Evolutionary conservation across 371 early-diverging fungal genomes (phyloP).

Genomic region (Entomophthora muscae): DNA sequence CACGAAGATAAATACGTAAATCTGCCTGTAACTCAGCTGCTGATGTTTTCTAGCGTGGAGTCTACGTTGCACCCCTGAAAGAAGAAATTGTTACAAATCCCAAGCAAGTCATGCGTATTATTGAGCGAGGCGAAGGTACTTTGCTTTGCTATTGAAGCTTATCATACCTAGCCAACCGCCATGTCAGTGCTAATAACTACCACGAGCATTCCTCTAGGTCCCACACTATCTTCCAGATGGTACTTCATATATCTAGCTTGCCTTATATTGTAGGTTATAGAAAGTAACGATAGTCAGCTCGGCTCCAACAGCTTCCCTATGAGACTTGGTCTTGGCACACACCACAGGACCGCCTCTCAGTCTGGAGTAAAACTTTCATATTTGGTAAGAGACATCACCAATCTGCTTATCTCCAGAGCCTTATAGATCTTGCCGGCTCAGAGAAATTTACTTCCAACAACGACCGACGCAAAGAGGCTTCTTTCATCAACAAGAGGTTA

Average conservation of each 20-base stretch:
- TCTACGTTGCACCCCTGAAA: constrained; percentile 68
- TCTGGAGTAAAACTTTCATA: constrained; percentile 49
- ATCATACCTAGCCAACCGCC: constrained; percentile 37
- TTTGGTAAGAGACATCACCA: constrained; percentile 20
- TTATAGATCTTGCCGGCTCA: constrained; percentile 91
- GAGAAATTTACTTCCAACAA: constrained; percentile 65
- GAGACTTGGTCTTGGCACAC: constrained; percentile 13
- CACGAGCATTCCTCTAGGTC: constrained; percentile 72
- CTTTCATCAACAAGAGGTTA: constrained; percentile 75
- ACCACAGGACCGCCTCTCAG: constrained; percentile 20
- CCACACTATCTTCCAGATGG: constrained; percentile 83
- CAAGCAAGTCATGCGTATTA: constrained; percentile 55
- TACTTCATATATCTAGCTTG: constrained; percentile 14
- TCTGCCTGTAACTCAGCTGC: background rate
- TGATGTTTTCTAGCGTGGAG: constrained; percentile 37
- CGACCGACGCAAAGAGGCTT: constrained; percentile 78
- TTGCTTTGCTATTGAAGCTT: background rate
- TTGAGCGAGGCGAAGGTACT: constrained; percentile 58
- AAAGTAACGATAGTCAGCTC: constrained; percentile 26
- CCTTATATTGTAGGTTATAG: constrained; percentile 20
- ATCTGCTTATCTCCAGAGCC: constrained; percentile 24
- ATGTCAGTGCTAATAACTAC: constrained; percentile 64
- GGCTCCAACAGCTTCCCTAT: constrained; percentile 17
- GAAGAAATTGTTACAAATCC: constrained; percentile 80
- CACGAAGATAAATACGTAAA: constrained; percentile 49